Conservation (phyloP, 2,329 filamentous ascomycete genomes). For the Scedosporium dehoogii region DNA sequence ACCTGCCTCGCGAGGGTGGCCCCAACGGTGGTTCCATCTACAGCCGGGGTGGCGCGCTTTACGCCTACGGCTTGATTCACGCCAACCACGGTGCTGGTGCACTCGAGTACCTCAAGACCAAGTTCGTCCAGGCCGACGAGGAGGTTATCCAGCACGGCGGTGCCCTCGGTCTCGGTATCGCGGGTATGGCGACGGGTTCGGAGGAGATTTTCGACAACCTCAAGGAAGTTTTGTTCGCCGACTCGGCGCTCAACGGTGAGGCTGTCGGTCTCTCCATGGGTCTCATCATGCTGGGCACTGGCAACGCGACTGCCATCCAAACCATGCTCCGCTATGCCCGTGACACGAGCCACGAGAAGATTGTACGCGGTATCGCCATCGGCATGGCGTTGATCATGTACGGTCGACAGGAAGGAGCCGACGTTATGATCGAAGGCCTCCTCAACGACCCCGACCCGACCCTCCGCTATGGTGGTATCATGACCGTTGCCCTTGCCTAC, state of each 20-base stretch:
- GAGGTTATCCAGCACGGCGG: conserved; percentile 97
- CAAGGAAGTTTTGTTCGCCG: conserved; percentile 77
- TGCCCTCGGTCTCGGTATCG: conserved; percentile 88
- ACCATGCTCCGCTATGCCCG: conserved; percentile 98
- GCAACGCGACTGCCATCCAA: conserved; percentile 83
- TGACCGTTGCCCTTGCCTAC: conserved; percentile 97
- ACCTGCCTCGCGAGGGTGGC: conserved; percentile 70
- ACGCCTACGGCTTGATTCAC: conserved; percentile 91
- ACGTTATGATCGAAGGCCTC: conserved; percentile 87
- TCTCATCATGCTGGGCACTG: conserved; percentile 96
- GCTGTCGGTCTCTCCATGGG: conserved; percentile 94
- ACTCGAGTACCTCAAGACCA: conserved; percentile 64
- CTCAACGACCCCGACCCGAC: conserved; percentile 90
- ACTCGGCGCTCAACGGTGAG: conserved; percentile 94
- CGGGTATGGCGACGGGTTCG: conserved; percentile 92
- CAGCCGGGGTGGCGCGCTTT: conserved; percentile 91
- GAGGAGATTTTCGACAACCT: conserved; percentile 86
- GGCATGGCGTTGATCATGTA: conserved; percentile 99
- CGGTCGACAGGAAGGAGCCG: conserved; percentile 84
- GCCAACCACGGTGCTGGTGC: conserved; percentile 94
- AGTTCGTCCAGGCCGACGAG: conserved; percentile 67
- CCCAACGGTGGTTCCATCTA: conserved; percentile 79
- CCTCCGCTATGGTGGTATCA: conserved; percentile 91
- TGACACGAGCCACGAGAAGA: conserved; percentile 98
- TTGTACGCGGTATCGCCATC: conserved; percentile 86